Evolutionary conservation across 225 moss, liverwort and hornwort genomes (phyloP), one percentile per base, ranked within the genome.

Genomic region (Neckera pumila): DNA sequence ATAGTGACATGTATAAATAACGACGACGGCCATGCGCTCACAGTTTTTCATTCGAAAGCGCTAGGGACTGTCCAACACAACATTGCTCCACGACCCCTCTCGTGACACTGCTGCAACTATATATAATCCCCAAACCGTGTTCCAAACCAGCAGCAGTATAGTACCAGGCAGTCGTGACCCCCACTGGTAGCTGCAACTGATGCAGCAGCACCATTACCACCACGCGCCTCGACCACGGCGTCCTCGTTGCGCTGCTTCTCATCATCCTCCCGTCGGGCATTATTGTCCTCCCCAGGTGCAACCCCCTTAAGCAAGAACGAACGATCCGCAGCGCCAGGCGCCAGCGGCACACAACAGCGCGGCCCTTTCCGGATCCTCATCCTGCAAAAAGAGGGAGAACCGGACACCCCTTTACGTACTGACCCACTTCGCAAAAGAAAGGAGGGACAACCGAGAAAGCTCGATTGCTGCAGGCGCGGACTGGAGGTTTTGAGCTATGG

Each of bases 311-410:
- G 59, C 82, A 87, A 78, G 84, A 30, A 69, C 38, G 75, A 51
- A 34, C 86, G 86, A 92, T 88, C 86, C 75, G 80, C 86, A 61
- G 51, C 42, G 27, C 28, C 76, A 23, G 82, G 79, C 58, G 81
- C 75, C 56, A 90, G 84, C 61, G 87, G 87, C 86, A 87, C 86
- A 81, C 88, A 87, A 75, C 86, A 87, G 75, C 91, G 90, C 36
- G 62, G 51, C 62, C 89, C 86, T 84, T 88, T 91, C 56, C 91
- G 91, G 90, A 93, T 93, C 90, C 88, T 93, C 93, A 93, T 91
- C 59, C 70, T 16, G 53, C 57, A 1, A 3, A 70, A 71, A 57
- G 42, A 31, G 62, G 36, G 19, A 76, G 76, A 66, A 57, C 67
- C 20, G 80, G 88, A 62, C 43, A 56, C 43, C 56, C 40, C 26